Percentiles rank a stretch among this genome's conserved stretches.
These are phyloP conservation scores for Phytopythium helicoides DNA, from an alignment of 352 stramenopile species.

Conservation along the genomic window DNA sequence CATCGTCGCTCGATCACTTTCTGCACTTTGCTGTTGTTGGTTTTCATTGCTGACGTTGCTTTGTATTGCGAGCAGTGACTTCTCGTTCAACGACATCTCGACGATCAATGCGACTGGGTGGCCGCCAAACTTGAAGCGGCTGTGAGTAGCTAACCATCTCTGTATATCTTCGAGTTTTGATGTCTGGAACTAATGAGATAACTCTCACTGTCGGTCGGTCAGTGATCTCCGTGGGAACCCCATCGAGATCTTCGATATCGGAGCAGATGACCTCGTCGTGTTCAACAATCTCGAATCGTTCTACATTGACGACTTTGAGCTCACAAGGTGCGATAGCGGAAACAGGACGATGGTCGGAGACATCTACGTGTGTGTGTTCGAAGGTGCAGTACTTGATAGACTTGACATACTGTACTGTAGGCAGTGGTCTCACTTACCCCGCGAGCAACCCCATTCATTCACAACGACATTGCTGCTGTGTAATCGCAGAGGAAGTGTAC, in stretches of 20 bases:
- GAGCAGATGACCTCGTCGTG: slow-evolving; percentile 6
- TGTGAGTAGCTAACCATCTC: slow-evolving; percentile 2
- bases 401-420: no score
- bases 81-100: slow-evolving; percentile 16
- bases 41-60: no score
- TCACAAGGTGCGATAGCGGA: background rate
- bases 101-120: slow-evolving; percentile 15
- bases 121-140: slow-evolving; percentile 9
- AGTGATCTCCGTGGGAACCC: slow-evolving; percentile 20
- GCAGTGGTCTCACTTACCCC: no score
- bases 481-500: no score
- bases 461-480: no score
- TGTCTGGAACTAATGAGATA: no score
- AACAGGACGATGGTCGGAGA: background rate
- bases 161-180: no score
- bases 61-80: slow-evolving; percentile 12
- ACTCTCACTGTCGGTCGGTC: background rate
- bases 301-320: background rate
- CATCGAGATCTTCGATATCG: slow-evolving; percentile 21
- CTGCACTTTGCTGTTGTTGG: no score
- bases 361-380: slow-evolving; percentile 3
- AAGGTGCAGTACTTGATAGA: no score
- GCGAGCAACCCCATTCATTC: no score
- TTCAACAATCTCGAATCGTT: slow-evolving; percentile 5
- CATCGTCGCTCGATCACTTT: background rate